Percentiles rank a stretch among this genome's conserved stretches.
Evolutionary conservation across 306 rosid species (phyloP).

Genomic region (Lathyrus tuberosus): DNA sequence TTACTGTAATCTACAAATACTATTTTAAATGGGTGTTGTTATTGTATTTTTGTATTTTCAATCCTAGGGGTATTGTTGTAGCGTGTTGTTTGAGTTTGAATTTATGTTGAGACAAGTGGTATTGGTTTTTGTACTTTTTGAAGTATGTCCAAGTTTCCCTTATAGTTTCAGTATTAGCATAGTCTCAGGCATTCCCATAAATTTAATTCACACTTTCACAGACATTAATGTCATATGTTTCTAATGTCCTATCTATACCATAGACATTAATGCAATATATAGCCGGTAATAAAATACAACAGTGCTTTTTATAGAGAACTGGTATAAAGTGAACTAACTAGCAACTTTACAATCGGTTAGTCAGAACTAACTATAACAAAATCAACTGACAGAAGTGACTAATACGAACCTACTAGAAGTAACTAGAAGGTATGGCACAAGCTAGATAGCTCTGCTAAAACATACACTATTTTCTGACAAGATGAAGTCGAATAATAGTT

Average conservation of each 20-base stretch:
- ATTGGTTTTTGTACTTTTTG: background rate
- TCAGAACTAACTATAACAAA: background rate
- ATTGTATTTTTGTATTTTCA: slow-evolving; percentile 17
- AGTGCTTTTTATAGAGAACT: background rate
- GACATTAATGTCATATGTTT: background rate
- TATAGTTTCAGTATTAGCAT: slow-evolving; percentile 27
- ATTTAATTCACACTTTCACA: background rate
- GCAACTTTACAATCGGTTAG: background rate
- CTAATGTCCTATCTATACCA: background rate
- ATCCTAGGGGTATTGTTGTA: background rate
- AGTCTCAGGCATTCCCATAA: background rate
- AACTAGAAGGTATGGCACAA: background rate
- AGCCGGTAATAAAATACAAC: background rate
- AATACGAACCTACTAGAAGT: background rate
- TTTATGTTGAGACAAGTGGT: background rate
- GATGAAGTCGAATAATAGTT: background rate
- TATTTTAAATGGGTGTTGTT: slow-evolving; percentile 20
- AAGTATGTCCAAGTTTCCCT: slow-evolving; percentile 15
- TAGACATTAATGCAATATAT: slow-evolving; percentile 12
- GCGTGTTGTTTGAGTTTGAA: background rate
- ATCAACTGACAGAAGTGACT: background rate
- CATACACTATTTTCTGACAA: slow-evolving; percentile 2
- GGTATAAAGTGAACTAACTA: background rate
- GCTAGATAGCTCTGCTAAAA: slow-evolving; percentile 11
- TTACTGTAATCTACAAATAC: background rate